Conservation (phyloP, 2,329 filamentous ascomycete genomes). For the Aspergillus sp. region DNA sequence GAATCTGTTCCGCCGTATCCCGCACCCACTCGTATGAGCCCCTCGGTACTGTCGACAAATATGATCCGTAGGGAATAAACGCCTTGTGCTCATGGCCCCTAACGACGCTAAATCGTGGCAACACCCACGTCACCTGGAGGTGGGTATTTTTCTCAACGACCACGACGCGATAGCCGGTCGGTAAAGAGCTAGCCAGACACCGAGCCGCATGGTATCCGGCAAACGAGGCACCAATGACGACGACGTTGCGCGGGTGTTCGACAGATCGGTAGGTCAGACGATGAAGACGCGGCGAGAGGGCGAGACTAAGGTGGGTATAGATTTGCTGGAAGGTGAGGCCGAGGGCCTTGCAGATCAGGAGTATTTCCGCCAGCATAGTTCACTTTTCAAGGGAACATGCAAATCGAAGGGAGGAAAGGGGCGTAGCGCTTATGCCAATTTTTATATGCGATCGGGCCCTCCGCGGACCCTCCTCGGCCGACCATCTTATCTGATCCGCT, state of each 20-base stretch:
- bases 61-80: slow-evolving; percentile 58
- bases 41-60: slow-evolving; percentile 36
- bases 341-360: not conserved
- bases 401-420: not conserved
- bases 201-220: slow-evolving; percentile 53
- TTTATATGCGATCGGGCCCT: not conserved
- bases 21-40: slow-evolving; percentile 28
- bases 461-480: not conserved
- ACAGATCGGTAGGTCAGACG: slow-evolving; percentile 14
- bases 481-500: slow-evolving; percentile 7
- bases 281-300: slow-evolving; percentile 9
- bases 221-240: slow-evolving; percentile 60
- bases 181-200: slow-evolving; percentile 51
- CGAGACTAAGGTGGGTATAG: not conserved
- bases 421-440: not conserved
- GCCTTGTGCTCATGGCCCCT: slow-evolving; percentile 58
- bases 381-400: not conserved
- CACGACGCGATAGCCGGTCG: slow-evolving; percentile 53
- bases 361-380: not conserved
- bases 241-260: slow-evolving; percentile 45
- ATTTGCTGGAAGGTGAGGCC: not conserved
- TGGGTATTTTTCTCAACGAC: slow-evolving; percentile 61
- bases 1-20: not conserved
- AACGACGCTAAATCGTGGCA: slow-evolving; percentile 60
- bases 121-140: slow-evolving; percentile 61